Conservation (phyloP, 176 grass and related monocot species). For the Thalia dealbata region DNA sequence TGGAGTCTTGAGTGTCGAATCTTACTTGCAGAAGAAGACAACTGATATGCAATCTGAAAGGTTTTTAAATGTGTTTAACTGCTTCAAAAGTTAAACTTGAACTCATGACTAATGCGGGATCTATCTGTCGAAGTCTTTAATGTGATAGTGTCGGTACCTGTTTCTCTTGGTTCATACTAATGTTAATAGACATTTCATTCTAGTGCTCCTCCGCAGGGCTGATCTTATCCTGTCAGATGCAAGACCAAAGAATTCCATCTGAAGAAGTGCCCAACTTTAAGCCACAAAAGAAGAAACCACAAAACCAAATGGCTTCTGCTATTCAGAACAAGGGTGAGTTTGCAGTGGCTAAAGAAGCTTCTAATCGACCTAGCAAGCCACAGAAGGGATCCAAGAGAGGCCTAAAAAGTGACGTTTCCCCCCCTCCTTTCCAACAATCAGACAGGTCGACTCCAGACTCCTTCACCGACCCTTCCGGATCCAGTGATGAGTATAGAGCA, state of each 20-base stretch:
- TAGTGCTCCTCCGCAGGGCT: background rate
- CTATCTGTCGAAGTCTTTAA: no score
- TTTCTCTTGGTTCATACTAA: background rate
- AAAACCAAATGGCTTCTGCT: constrained; percentile 20
- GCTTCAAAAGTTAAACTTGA: background rate
- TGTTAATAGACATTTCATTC: background rate
- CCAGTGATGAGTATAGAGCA: constrained; percentile 44
- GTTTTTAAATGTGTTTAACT: no score
- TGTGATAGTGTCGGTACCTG: background rate
- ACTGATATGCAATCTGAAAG: no score
- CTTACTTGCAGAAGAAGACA: no score
- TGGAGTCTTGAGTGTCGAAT: no score
- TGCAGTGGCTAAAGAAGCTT: constrained; percentile 22
- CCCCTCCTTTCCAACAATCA: constrained; percentile 14
- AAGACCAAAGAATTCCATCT: constrained; percentile 31
- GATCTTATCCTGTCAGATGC: constrained; percentile 18
- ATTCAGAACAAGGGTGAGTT: constrained; percentile 31
- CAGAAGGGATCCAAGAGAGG: constrained; percentile 55
- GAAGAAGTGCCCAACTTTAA: constrained; percentile 34
- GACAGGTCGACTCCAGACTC: constrained; percentile 44
- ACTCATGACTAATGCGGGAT: background rate
- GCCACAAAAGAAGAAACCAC: constrained; percentile 41
- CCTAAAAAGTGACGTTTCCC: constrained; percentile 28
- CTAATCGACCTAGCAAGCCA: constrained; percentile 15
- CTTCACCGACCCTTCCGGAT: constrained; percentile 34